Base-by-base conservation (phyloP, 164 flowering plant species). In the Magnolia changhungtana region DNA sequence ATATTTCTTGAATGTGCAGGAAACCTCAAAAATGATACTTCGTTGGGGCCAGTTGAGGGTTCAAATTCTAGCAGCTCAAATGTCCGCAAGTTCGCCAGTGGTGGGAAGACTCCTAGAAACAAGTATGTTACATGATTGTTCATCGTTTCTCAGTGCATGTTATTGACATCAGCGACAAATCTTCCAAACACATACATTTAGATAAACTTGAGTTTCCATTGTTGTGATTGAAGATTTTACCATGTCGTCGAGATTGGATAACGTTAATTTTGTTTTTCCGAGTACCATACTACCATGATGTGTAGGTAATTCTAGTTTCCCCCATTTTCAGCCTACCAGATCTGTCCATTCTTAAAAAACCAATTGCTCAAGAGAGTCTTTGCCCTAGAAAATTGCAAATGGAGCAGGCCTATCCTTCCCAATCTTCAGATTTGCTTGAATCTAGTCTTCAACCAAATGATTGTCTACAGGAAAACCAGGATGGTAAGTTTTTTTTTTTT, bases 301-400 rank as follows among this genome's bases (percentile, higher is more conserved):
- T 31, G 21, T 64, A 18, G 69, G 5, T 71, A 51, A 67, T 69
- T 59, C n/a, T 70, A 27, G 2, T 14, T 52, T 69, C 78, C 24
- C 13, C n/a, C 14, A 69, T 65, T n/a, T 81, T 86, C 91, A 94
- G 98, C 86, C 65, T 20, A 66, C 61, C 87, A 86, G 65, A 94
- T 94, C 58, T 94, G 70, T 88, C 87, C 69, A 77, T 83, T 82
- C 89, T 94, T 74, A 88, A 81, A 80, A 86, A 82, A 79, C 88
- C 95, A 63, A 63, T 11, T 51, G 69, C 69, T 79, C 61, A n/a
- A 31, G 78, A 64, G 23, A 79, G 55, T 52, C 71, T 19, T 71
- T 77, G 45, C 24, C 31, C 75, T 45, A 70, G 49, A 65, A 72
- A 78, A 31, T 37, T 77, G 59, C 69, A 50, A 4, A 50, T 61